Evolutionary conservation across 1,139 yeast species (phyloP), one percentile per base, ranked within the genome.

Genomic region (Blastobotrys proliferans): DNA sequence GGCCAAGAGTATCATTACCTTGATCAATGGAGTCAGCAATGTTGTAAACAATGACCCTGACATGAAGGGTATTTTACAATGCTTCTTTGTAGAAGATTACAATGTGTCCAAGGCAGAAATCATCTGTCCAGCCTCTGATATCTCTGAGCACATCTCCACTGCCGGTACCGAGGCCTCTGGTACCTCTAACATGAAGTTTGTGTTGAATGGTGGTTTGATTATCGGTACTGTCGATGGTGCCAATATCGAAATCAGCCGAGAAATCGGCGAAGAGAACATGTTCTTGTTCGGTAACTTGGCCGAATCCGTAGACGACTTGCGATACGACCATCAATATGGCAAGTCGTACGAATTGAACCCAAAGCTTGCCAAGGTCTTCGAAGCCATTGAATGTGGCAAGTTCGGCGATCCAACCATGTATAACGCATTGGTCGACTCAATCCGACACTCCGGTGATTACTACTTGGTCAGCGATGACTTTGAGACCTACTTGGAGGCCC

Each of bases 121-220:
- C 47, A 86, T 90, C 58, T 74, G 79, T 52, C 96, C 97, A 18
- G 97, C 92, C 14, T 81, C 92, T 34, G 97, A 88, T 62, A 72
- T 88, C 58, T 83, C 94, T 39, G 94, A 88, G 67, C 97, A 88
- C 67, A 90, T 88, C 54, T 87, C 96, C n/a, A 88, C 97, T 38
- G 97, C 97, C 9, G 97, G 97, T 56, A 88, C 97, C 19, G 97
- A 88, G 65, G 97, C 95, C 20, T 83, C 94, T 1, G 97, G 97
- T 63, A 88, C 97, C 35, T 84, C 95, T 38, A 88, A 88, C 70
- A 88, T 88, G 97, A 90, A 88, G 69, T 88, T 88, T 62, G 95
- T 88, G 24, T 70, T 88, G 66, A 88, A 87, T 60, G 97, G 96
- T 66, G 97, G 97, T 41, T 74, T 90, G 53, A 85, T 88, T 54